phyloP scores from a whole-genome alignment of 768 basidiomycete species.

The Termitomyces sp. region DNA sequence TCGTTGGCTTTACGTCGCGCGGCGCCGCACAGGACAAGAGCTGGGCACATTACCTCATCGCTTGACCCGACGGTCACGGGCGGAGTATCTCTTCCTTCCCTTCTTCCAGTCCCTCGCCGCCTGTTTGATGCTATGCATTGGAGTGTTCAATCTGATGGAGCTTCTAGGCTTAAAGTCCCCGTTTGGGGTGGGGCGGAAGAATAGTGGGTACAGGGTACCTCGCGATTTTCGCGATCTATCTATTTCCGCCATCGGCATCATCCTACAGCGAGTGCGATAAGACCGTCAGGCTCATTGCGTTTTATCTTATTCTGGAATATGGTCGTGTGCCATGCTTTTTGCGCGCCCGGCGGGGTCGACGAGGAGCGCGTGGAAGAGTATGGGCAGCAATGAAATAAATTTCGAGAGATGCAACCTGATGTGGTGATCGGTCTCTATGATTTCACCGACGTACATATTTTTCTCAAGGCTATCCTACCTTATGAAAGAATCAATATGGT shows the following conservation, averaged over 20 bases:
- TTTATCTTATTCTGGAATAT: neutral
- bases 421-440: neutral
- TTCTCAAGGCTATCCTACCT: neutral
- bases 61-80: neutral
- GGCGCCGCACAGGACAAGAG: neutral
- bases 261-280: neutral
- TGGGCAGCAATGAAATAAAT: neutral
- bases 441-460: neutral
- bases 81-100: neutral
- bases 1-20: neutral
- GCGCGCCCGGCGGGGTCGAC: neutral
- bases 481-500: neutral
- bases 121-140: neutral
- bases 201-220: neutral
- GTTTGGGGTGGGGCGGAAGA: neutral
- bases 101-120: neutral
- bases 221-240: neutral
- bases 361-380: neutral
- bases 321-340: neutral
- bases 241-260: constrained; percentile 4
- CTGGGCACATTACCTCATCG: neutral
- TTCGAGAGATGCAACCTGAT: neutral
- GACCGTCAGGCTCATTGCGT: neutral
- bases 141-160: neutral
- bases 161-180: neutral